Evolutionary conservation across 73 alveolate genomes (phyloP), one percentile per base, ranked within the genome.

Genomic region (Symbiodinium pilosum): DNA sequence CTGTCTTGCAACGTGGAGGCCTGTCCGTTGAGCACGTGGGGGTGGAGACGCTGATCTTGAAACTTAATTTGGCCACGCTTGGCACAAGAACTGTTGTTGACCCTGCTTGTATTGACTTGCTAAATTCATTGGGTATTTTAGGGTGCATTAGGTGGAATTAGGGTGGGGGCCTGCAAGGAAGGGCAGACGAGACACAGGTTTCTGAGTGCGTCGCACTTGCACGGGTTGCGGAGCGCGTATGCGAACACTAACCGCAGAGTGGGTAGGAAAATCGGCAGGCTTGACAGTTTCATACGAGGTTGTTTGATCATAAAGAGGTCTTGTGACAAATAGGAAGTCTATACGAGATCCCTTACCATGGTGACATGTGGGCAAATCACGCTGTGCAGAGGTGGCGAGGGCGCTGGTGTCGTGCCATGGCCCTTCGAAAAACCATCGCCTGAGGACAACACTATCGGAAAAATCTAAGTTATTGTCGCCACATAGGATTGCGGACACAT

Each of bases 381-480:
- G 24, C 30, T 44, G 1, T 3, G 1, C 51, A 1, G 44, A 21
- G 12, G 93, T 1, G 18, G 93, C 93, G 21, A 1, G 9, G 4
- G 1, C 26, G 3, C 44, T 44, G 5, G 52, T 4, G 34, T 85
- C 77, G 52, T 21, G 26, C 93, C 75, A 85, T 7, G 81, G 54
- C n/a, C 77, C 81, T 12, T 18, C 40, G 1, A 30, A 47, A 5
- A 20, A 4, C 47, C 30, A 26, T 0, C 2, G 2, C 7, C 4
- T 11, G 38, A 85, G 6, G 54, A 30, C 59, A 30, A 47, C 12
- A 30, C 44, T 38, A n/a, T 85, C 93, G 2, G 36, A 7, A 1
- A 43, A n/a, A 4, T 44, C 24, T 77, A 85, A 8, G 93, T 85
- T 85, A 9, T 44, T 7, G n/a, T 85, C 93, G 1, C 93, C 93